Percentiles rank a stretch among this genome's conserved stretches.
These are phyloP conservation scores for Exophiala xenobiotica DNA, from an alignment of 2,329 filamentous ascomycete genomes.

Conservation along the genomic window DNA sequence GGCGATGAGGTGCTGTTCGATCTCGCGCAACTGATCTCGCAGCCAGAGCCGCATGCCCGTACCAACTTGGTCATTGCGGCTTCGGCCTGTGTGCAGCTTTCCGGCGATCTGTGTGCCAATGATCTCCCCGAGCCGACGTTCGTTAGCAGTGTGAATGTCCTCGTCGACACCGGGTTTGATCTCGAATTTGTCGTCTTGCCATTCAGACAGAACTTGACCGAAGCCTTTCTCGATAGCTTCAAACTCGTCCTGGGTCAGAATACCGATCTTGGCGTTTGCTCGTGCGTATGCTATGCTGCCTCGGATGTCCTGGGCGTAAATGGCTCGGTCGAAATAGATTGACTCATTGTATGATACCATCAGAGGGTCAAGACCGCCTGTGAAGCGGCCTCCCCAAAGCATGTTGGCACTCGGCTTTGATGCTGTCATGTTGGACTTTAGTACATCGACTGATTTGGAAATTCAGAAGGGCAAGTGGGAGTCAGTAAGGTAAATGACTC, in stretches of 20 bases:
- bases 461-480: background rate
- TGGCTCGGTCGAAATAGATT: constrained; percentile 73
- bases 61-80: constrained; percentile 85
- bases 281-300: constrained; percentile 79
- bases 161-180: constrained; percentile 39
- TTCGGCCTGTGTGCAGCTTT: constrained; percentile 85
- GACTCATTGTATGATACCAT: constrained; percentile 82
- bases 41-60: constrained; percentile 91
- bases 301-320: constrained; percentile 77
- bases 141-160: constrained; percentile 69
- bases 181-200: constrained; percentile 35
- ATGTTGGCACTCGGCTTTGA: constrained; percentile 21
- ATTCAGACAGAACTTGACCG: constrained; percentile 51
- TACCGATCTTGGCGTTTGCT: constrained; percentile 72
- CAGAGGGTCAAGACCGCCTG: constrained; percentile 77
- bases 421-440: background rate
- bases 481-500: background rate
- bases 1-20: constrained; percentile 67
- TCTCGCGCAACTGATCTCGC: constrained; percentile 67
- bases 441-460: background rate
- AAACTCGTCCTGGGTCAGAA: constrained; percentile 72
- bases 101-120: constrained; percentile 80
- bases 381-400: constrained; percentile 35
- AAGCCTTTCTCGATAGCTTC: constrained; percentile 71
- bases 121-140: constrained; percentile 74